Evolutionary conservation across 2,329 filamentous ascomycete genomes (phyloP).

Genomic region (Massarina eburnea): DNA sequence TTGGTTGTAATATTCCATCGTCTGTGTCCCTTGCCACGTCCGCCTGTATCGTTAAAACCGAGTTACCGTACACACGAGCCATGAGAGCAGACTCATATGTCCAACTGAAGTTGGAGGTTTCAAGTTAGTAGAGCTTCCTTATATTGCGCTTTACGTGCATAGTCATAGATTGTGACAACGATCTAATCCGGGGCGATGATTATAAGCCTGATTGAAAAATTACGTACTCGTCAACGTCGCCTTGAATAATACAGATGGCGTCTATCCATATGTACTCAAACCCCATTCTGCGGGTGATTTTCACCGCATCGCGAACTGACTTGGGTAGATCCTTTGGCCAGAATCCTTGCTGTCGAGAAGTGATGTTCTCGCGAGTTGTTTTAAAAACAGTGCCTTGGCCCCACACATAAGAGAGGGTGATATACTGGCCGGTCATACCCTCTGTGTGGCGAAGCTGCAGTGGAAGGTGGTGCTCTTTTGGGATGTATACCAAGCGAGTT

Average conservation of each 20-base stretch:
- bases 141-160: too few relatives aligned
- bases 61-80: slow-evolving; percentile 11
- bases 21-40: not conserved
- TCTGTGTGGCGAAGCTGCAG: not conserved
- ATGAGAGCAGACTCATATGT: slow-evolving; percentile 7
- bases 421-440: not conserved
- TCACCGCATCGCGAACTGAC: slow-evolving; percentile 8
- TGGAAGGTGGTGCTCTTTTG: not conserved
- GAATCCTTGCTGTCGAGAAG: not conserved
- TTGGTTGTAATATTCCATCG: not conserved
- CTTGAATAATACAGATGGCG: slow-evolving; percentile 11
- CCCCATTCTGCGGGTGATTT: slow-evolving; percentile 7
- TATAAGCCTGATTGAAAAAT: too few relatives aligned
- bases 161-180: too few relatives aligned
- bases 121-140: too few relatives aligned
- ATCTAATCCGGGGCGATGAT: too few relatives aligned
- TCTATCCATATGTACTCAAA: slow-evolving; percentile 10
- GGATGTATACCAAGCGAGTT: slow-evolving; percentile 2
- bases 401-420: slow-evolving; percentile 2
- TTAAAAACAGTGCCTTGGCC: not conserved
- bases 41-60: slow-evolving; percentile 12
- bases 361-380: not conserved
- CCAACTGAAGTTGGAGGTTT: too few relatives aligned
- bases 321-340: slow-evolving; percentile 1
- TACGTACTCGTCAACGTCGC: slow-evolving; percentile 2